Percentiles rank a stretch among this genome's conserved stretches.
Evolutionary conservation across 1,284 basidiomycete species (phyloP).

Genomic region (Inonotus hispidus): DNA sequence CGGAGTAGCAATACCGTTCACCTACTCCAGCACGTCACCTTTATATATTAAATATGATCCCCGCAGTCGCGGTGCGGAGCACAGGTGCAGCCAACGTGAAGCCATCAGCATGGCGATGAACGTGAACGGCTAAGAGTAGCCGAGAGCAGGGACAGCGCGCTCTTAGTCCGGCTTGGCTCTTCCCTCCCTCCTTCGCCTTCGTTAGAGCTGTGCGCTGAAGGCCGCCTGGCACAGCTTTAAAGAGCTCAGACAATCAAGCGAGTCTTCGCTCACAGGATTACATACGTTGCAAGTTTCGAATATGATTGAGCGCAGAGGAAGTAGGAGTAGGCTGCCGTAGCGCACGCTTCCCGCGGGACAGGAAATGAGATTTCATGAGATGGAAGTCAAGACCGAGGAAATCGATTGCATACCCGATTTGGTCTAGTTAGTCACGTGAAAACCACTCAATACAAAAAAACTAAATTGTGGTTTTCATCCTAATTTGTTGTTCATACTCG

Average conservation of each 20-base stretch:
- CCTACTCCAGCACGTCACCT: not conserved
- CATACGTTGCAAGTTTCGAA: not conserved
- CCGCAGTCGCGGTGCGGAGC: not conserved
- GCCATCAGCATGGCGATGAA: constrained; percentile 5
- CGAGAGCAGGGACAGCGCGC: not conserved
- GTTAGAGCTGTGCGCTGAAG: not conserved
- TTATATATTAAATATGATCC: not conserved
- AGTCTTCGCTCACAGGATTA: not conserved
- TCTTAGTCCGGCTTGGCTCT: not conserved
- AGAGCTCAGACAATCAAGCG: not conserved
- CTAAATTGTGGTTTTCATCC: too few species aligned
- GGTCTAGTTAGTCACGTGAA: too few species aligned
- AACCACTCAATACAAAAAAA: not conserved
- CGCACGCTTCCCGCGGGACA: not conserved
- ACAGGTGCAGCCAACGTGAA: not conserved
- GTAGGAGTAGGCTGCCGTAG: not conserved
- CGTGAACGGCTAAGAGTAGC: constrained; percentile 2
- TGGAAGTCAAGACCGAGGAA: not conserved
- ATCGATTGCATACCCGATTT: too few species aligned
- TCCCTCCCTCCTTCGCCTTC: not conserved
- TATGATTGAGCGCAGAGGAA: not conserved
- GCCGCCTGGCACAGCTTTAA: not conserved
- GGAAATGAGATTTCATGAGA: not conserved
- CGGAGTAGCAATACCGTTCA: not conserved
- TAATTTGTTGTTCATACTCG: too few species aligned